phyloP scores from a whole-genome alignment of 352 stramenopile species.

The Hyaloperonospora brassicae region DNA sequence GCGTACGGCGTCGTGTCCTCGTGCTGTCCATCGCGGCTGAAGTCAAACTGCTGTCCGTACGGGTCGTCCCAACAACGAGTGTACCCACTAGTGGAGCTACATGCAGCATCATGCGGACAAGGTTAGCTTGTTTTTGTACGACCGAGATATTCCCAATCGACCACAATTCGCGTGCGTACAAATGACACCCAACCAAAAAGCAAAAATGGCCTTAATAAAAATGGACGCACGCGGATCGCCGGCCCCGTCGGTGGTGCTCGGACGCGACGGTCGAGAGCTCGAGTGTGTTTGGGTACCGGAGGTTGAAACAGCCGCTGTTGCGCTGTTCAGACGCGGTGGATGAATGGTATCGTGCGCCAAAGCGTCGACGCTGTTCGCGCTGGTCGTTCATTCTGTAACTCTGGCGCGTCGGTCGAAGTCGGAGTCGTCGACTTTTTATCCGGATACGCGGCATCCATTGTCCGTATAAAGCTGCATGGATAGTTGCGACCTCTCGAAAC shows the following conservation, averaged over 20 bases:
- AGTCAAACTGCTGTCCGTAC: slow-evolving; percentile 7
- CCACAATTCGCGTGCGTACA: not conserved
- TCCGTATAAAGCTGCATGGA: too few relatives aligned
- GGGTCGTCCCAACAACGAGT: slow-evolving; percentile 6
- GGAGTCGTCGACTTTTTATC: too few relatives aligned
- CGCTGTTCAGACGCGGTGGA: not conserved
- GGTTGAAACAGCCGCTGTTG: not conserved
- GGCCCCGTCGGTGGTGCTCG: slow-evolving; percentile 1
- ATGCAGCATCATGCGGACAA: not conserved
- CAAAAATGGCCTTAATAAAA: not conserved
- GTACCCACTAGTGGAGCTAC: not conserved
- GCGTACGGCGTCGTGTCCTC: not conserved
- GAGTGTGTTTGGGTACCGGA: slow-evolving; percentile 8
- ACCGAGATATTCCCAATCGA: too few relatives aligned
- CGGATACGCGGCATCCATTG: too few relatives aligned
- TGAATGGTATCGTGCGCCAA: slow-evolving; percentile 2
- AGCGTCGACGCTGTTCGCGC: slow-evolving; percentile 9
- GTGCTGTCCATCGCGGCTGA: not conserved
- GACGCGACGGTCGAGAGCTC: slow-evolving; percentile 8
- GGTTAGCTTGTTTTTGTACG: not conserved
- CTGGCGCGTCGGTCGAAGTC: not conserved
- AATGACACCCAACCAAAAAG: not conserved
- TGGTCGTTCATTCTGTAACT: slow-evolving; percentile 13
- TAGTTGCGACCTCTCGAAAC: too few relatives aligned
- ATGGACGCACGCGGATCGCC: slow-evolving; percentile 1